Evolutionary conservation across 2,329 filamentous ascomycete genomes (phyloP).

Genomic region (Sporothrix sp.): DNA sequence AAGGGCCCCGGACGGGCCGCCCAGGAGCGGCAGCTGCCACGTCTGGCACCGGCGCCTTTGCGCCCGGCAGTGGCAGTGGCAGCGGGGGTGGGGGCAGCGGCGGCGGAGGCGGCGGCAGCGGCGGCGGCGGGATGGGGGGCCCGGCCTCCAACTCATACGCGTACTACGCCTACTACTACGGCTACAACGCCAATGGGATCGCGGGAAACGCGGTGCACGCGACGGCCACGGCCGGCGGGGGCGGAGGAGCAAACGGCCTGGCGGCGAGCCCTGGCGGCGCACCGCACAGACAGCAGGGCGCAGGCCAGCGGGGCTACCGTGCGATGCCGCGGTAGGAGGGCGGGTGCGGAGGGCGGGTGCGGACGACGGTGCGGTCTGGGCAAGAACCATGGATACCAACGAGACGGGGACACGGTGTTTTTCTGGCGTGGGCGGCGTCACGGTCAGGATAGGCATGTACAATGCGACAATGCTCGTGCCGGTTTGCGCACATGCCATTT

Average conservation of each 20-base stretch:
- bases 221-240: too few relatives aligned
- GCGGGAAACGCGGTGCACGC: not conserved
- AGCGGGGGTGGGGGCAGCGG: not conserved
- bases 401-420: too few relatives aligned
- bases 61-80: not conserved
- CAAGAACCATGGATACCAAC: not conserved
- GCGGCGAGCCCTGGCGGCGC: conserved; percentile 2
- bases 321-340: conserved; percentile 4
- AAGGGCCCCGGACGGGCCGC: conserved; percentile 37
- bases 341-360: not conserved
- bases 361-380: too few relatives aligned
- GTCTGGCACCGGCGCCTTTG: not conserved
- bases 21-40: conserved; percentile 9
- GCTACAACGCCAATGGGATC: conserved; percentile 15
- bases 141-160: conserved; percentile 26
- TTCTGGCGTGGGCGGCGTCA: too few relatives aligned
- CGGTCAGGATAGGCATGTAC: too few relatives aligned
- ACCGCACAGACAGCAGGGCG: conserved; percentile 17
- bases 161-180: conserved; percentile 19
- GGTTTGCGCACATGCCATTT: too few relatives aligned
- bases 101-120: not conserved
- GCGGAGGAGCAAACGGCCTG: not conserved
- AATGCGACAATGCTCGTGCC: too few relatives aligned
- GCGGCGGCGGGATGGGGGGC: too few relatives aligned
- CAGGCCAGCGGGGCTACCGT: conserved; percentile 16